phyloP scores from a whole-genome alignment of 139 green algal species.

The Coccomyxa sp. region DNA sequence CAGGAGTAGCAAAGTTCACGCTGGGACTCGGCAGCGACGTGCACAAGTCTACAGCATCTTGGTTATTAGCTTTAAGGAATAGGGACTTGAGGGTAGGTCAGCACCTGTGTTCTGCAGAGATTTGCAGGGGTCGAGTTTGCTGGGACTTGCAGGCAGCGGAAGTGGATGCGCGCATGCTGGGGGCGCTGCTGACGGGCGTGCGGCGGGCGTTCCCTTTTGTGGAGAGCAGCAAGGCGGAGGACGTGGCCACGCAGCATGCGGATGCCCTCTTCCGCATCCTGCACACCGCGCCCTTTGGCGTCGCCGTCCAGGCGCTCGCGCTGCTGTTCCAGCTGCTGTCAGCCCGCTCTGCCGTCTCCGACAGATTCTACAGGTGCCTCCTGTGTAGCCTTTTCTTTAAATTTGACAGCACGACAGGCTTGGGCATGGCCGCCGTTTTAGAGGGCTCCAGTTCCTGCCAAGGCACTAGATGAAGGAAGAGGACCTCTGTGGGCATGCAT shows the following conservation, averaged over 20 bases:
- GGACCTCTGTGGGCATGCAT: no score
- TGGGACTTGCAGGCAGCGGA: constrained; percentile 27
- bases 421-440: background rate
- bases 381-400: background rate
- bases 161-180: constrained; percentile 69
- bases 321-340: constrained; percentile 87
- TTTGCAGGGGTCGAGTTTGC: no score
- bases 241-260: constrained; percentile 61
- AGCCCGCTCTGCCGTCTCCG: constrained; percentile 47
- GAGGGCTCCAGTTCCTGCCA: no score
- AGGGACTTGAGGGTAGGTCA: no score
- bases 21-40: no score
- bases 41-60: no score
- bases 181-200: constrained; percentile 80
- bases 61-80: no score
- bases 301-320: constrained; percentile 83
- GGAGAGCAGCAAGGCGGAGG: constrained; percentile 43
- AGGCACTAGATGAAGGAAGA: no score
- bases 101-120: no score
- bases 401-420: background rate
- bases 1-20: no score
- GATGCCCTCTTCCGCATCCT: constrained; percentile 84
- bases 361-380: constrained; percentile 83
- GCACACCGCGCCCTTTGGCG: constrained; percentile 78
- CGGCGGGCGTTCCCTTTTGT: constrained; percentile 93